A percentile compares a stretch with the other conserved stretches of the same genome.
phyloP scores from a whole-genome alignment of 345 rosid species.

The Camelina sativa region DNA sequence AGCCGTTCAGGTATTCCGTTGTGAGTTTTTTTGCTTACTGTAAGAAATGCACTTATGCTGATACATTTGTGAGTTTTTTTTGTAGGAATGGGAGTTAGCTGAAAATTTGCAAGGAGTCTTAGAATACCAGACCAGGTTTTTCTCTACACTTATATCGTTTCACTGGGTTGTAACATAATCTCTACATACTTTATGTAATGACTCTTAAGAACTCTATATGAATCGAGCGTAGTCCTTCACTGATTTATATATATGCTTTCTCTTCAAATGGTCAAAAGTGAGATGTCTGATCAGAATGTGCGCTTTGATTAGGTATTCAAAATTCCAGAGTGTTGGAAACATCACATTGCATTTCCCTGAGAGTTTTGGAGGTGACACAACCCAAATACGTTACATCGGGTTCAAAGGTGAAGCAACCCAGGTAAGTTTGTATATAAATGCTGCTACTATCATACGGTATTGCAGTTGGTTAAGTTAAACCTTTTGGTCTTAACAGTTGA shows the following conservation, averaged over 20 bases:
- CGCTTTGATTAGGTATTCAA: conserved; percentile 64
- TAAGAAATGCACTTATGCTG: conserved; percentile 6
- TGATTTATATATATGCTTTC: background rate
- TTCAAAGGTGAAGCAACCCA: conserved; percentile 98
- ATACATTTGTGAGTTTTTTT: conserved; percentile 16
- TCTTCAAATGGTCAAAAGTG: conserved; percentile 4
- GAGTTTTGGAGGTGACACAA: conserved; percentile 80
- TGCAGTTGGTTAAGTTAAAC: conserved; percentile 3
- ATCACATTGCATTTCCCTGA: conserved; percentile 98
- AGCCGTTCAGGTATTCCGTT: conserved; percentile 78
- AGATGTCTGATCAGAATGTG: conserved; percentile 22
- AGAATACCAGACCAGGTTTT: conserved; percentile 87
- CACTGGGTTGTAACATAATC: background rate
- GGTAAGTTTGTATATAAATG: conserved; percentile 49
- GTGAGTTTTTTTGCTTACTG: conserved; percentile 14
- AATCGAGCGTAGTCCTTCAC: background rate
- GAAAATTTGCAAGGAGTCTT: conserved; percentile 83
- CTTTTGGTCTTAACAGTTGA: conserved; percentile 59
- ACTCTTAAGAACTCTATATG: background rate
- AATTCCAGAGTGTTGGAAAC: conserved; percentile 84
- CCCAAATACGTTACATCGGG: conserved; percentile 85
- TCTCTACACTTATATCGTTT: background rate
- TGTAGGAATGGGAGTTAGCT: conserved; percentile 91
- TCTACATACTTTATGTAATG: background rate
- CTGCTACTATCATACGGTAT: background rate